Evolutionary conservation across 2,329 filamentous ascomycete genomes (phyloP), one percentile per base, ranked within the genome.

Genomic region (Orbilia ellipsospora): DNA sequence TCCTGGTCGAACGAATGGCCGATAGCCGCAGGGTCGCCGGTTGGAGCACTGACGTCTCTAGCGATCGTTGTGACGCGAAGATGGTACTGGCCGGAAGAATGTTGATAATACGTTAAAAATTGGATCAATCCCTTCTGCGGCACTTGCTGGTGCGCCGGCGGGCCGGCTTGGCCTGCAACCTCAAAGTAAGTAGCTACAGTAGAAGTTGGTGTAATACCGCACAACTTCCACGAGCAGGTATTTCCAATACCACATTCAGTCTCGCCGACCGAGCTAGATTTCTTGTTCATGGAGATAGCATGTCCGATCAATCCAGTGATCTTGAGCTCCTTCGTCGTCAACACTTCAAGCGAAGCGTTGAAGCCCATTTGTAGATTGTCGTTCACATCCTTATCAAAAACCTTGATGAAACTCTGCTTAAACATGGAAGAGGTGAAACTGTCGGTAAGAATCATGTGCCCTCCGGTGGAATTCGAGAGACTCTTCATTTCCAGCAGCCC

Each of bases 161-260:
- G 91, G 6, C 65, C 65, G 10, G 60, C 65, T 55, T 70, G 64
- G 80, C 92, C 93, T 55, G 95, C 94, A 81, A 99, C 96, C 83
- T 99, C 95, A 80, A 98, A 99, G 84, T 98, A 99, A 77, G 99
- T 88, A 76, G 93, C 95, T 80, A 98, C 98, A 80, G 93, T 97
- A 36, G 95, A 90, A 66, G 90, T 91, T 10, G 95, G 95, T 80
- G 98, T 94, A 79, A 99, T 97, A 79, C 93, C 94, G 80, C 95
- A 98, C 94, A 99, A 97, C 84, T 99, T 99, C 95, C 95, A 99
- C 2, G 94, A 94, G 83, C 94, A 98, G 0, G 95, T 99, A 82
- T 98, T 98, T 78, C 95, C 95, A 80, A 99, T 97, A 80, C 95
- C 95, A 80, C 94, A 97, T 82, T 99, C 95, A 0, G 95, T 98